Percentiles rank a stretch among this genome's conserved stretches.
Conservation (phyloP, 176 grass and related monocot species). For the Tillandsia fasciculata region DNA sequence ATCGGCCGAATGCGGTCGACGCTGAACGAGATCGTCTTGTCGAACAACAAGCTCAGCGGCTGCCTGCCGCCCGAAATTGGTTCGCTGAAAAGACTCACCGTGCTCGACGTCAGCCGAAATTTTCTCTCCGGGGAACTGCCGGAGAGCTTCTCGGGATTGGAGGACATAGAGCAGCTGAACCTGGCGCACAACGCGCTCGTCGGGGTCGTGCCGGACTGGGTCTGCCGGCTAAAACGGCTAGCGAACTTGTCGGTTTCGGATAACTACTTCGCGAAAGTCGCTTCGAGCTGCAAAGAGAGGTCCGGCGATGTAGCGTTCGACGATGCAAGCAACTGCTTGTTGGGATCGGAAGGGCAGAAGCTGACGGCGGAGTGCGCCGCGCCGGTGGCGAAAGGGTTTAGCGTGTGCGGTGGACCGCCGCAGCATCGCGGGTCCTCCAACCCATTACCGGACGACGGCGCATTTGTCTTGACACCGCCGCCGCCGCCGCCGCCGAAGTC, state of each 20-base stretch:
- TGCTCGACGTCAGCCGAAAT: conserved; percentile 39
- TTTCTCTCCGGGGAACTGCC: conserved; percentile 26
- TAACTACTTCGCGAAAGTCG: conserved; percentile 30
- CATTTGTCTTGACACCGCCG: background rate
- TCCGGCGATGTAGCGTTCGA: conserved; percentile 3
- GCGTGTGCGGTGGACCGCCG: too few species aligned
- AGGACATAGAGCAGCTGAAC: conserved; percentile 18
- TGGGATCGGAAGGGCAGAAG: background rate
- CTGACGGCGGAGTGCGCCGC: background rate
- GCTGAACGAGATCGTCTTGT: conserved; percentile 43
- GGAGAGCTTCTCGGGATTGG: background rate
- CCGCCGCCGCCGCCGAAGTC: conserved; percentile 27
- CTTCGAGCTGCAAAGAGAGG: background rate
- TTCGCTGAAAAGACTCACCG: conserved; percentile 8
- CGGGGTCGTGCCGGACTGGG: conserved; percentile 8
- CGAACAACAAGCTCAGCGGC: conserved; percentile 29
- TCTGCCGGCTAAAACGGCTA: conserved; percentile 22
- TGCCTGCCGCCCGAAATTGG: conserved; percentile 34
- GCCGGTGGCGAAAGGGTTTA: background rate
- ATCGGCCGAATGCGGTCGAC: conserved; percentile 27
- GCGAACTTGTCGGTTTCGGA: conserved; percentile 42
- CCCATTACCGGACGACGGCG: too few species aligned
- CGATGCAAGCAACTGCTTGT: conserved; percentile 46
- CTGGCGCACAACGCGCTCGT: conserved; percentile 25
- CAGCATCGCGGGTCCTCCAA: too few species aligned